Evolutionary conservation across 345 rosid genomes (phyloP).

Genomic region (Punica granatum): DNA sequence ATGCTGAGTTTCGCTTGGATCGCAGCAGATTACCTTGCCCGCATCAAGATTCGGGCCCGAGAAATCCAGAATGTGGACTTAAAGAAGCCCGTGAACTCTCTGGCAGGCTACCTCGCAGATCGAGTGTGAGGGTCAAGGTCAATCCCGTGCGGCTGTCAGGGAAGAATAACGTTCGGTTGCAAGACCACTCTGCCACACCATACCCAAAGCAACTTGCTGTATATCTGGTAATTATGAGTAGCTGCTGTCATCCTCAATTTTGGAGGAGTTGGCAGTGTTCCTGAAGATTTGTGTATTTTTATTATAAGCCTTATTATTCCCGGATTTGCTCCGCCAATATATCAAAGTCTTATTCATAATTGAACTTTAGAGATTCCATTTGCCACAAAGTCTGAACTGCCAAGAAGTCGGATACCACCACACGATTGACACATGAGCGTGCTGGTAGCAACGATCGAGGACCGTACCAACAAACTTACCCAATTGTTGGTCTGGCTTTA

Average conservation of each 20-base stretch:
- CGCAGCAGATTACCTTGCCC: conserved; percentile 79
- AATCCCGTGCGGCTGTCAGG: conserved; percentile 2
- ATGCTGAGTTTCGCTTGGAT: conserved; percentile 90
- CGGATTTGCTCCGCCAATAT: too few relatives aligned
- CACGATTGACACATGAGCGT: too few relatives aligned
- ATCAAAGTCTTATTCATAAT: too few relatives aligned
- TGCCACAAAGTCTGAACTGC: too few relatives aligned
- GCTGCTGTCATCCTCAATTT: background rate
- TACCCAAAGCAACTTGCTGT: background rate
- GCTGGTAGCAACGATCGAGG: too few relatives aligned
- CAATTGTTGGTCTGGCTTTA: too few relatives aligned
- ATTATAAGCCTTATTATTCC: too few relatives aligned
- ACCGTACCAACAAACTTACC: too few relatives aligned
- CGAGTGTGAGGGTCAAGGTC: conserved; percentile 31
- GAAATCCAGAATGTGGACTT: conserved; percentile 28
- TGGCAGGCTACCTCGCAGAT: conserved; percentile 54
- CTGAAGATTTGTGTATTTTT: too few relatives aligned
- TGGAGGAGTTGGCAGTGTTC: too few relatives aligned
- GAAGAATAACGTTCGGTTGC: conserved; percentile 14
- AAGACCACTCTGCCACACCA: conserved; percentile 50
- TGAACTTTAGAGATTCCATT: too few relatives aligned
- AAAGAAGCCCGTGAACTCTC: conserved; percentile 52
- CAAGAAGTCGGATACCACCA: too few relatives aligned
- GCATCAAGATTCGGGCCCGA: conserved; percentile 47
- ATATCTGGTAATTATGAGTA: background rate